These are phyloP conservation scores for Haplosporangium gracile DNA, from an alignment of 192 early-diverging fungal genomes.

Conservation along the genomic window DNA sequence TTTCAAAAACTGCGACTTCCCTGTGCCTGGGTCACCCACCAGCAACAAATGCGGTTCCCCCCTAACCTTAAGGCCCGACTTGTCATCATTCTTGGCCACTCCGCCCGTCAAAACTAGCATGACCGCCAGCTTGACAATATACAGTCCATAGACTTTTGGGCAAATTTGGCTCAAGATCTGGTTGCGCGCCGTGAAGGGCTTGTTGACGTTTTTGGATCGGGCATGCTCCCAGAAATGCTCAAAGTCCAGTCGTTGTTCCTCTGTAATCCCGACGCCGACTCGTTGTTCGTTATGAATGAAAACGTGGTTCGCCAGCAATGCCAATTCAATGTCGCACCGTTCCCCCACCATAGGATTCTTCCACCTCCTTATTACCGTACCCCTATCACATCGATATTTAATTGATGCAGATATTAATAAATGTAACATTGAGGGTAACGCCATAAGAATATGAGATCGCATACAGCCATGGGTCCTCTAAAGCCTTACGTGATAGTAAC, in stretches of 20 bases:
- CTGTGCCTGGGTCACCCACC: slow-evolving; percentile 84
- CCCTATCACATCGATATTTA: slow-evolving; percentile 47
- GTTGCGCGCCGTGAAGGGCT: slow-evolving; percentile 65
- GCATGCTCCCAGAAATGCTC: slow-evolving; percentile 69
- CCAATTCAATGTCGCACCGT: slow-evolving; percentile 73
- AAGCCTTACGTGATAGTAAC: slow-evolving; percentile 66
- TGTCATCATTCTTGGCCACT: slow-evolving; percentile 64
- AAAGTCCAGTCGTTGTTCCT: slow-evolving; percentile 70
- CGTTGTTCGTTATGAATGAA: slow-evolving; percentile 71
- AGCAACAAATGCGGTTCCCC: slow-evolving; percentile 82
- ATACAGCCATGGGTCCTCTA: not conserved
- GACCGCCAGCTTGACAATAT: slow-evolving; percentile 78
- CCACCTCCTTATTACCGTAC: slow-evolving; percentile 73
- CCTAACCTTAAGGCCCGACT: slow-evolving; percentile 71
- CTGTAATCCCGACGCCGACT: slow-evolving; percentile 58
- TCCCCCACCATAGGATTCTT: slow-evolving; percentile 59
- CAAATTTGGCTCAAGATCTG: slow-evolving; percentile 72
- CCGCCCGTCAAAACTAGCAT: slow-evolving; percentile 80
- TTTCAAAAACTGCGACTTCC: slow-evolving; percentile 86
- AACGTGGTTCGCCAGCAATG: slow-evolving; percentile 73
- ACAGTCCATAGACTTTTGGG: slow-evolving; percentile 79
- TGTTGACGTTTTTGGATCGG: slow-evolving; percentile 23
- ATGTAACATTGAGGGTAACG: not conserved
- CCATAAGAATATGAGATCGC: not conserved
- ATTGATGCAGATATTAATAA: not conserved